Conservation (phyloP, 306 rosid species). For the Lablab purpureus region DNA sequence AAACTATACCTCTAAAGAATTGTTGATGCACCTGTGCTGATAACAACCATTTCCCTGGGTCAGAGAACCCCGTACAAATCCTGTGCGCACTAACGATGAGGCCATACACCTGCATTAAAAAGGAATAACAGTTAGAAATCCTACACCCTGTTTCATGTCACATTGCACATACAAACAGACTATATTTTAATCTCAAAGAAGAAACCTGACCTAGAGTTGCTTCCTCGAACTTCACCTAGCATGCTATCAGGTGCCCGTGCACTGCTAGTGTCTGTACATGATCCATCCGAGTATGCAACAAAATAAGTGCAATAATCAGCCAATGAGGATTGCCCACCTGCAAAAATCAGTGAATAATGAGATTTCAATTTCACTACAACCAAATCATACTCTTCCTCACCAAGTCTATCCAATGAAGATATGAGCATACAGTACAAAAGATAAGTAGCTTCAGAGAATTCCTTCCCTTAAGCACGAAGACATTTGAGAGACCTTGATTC, state of each 20-base stretch:
- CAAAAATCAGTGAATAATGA: conserved; percentile 46
- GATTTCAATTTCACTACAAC: conserved; percentile 25
- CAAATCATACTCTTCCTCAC: background rate
- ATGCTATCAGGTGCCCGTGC: conserved; percentile 98
- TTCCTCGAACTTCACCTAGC: conserved; percentile 97
- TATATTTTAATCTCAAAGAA: conserved; percentile 23
- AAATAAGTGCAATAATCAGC: conserved; percentile 99
- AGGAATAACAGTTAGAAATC: conserved; percentile 45
- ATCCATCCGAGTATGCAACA: conserved; percentile 97
- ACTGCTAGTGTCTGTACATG: conserved; percentile 91
- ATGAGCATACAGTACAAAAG: background rate
- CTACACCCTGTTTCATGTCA: conserved; percentile 11
- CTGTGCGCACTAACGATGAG: conserved; percentile 92
- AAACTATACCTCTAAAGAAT: conserved; percentile 75
- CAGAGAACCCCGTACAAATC: conserved; percentile 91
- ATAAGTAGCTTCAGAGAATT: background rate
- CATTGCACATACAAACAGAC: conserved; percentile 2
- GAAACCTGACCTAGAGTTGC: conserved; percentile 80
- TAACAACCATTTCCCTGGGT: conserved; percentile 99
- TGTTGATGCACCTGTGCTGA: conserved; percentile 90
- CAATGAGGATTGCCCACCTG: conserved; percentile 99
- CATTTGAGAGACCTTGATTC: background rate
- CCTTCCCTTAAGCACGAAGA: background rate
- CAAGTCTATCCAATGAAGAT: background rate
- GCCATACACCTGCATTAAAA: conserved; percentile 84